Evolutionary conservation across 768 basidiomycete species (phyloP).

Genomic region (Termitomyces sp.): DNA sequence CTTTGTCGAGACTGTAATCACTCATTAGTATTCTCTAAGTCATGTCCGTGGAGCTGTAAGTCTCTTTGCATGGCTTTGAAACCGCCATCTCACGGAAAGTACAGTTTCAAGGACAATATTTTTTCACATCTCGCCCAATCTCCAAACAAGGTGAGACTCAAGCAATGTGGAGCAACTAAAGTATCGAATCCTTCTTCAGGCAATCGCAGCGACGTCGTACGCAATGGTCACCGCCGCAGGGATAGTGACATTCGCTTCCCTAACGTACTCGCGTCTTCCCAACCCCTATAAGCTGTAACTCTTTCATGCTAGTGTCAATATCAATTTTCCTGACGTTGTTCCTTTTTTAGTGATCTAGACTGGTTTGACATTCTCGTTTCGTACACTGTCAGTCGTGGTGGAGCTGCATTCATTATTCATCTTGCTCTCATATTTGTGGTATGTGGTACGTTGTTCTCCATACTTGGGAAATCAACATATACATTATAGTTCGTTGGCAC

Average conservation of each 20-base stretch:
- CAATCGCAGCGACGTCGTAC: constrained; percentile 3
- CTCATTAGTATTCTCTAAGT: constrained; percentile 1
- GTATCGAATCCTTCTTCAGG: neutral
- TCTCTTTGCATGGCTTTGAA: neutral
- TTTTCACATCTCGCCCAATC: constrained; percentile 10
- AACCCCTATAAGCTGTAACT: constrained; percentile 9
- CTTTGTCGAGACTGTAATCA: neutral
- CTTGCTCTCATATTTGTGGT: constrained; percentile 14
- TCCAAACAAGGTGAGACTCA: constrained; percentile 5
- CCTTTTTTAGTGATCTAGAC: constrained; percentile 3
- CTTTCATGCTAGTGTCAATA: neutral
- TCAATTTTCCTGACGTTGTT: neutral
- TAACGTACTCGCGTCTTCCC: constrained; percentile 6
- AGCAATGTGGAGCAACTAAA: neutral
- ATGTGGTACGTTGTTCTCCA: neutral
- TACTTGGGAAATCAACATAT: neutral
- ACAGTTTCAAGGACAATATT: constrained; percentile 5
- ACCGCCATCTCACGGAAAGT: neutral
- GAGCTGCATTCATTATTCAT: constrained; percentile 7
- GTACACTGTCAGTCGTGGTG: constrained; percentile 12
- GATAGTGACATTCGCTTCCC: constrained; percentile 1
- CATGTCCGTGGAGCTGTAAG: neutral
- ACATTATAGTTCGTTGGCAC: constrained; percentile 7
- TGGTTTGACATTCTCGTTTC: constrained; percentile 12
- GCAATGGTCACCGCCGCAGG: constrained; percentile 9